These are phyloP conservation scores for Harringtonia aguacate DNA, from an alignment of 2,329 filamentous ascomycete species.

Conservation along the genomic window DNA sequence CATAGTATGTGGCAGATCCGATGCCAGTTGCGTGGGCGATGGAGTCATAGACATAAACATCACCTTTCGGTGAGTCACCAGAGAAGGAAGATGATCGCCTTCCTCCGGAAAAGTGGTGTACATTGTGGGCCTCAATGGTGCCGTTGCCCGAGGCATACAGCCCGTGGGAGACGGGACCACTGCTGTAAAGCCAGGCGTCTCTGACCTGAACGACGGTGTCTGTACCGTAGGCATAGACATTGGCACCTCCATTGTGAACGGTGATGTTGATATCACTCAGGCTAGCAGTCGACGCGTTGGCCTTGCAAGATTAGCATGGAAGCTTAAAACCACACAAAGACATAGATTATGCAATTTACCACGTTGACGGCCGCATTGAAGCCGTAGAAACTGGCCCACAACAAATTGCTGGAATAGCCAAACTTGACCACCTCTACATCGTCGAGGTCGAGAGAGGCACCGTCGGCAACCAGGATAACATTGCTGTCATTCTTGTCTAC, in stretches of 20 bases:
- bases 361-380: conserved; percentile 9
- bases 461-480: conserved; percentile 1
- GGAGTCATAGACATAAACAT: conserved; percentile 5
- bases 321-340: background rate
- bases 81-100: conserved; percentile 6
- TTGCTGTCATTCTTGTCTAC: conserved; percentile 5
- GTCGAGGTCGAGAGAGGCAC: background rate
- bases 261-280: conserved; percentile 4
- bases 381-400: conserved; percentile 6
- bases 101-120: conserved; percentile 6
- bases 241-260: conserved; percentile 6
- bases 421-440: conserved; percentile 1
- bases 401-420: conserved; percentile 4
- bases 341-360: background rate
- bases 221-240: conserved; percentile 5
- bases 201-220: conserved; percentile 2
- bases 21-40: conserved; percentile 1
- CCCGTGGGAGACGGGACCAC: conserved; percentile 5
- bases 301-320: background rate
- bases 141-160: conserved; percentile 7
- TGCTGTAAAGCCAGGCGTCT: conserved; percentile 6
- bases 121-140: conserved; percentile 3
- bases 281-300: conserved; percentile 3
- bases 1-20: conserved; percentile 6
- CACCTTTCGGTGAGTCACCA: conserved; percentile 5